phyloP scores from a whole-genome alignment of 257 asterid genomes.

The Nicotiana noctiflora region DNA sequence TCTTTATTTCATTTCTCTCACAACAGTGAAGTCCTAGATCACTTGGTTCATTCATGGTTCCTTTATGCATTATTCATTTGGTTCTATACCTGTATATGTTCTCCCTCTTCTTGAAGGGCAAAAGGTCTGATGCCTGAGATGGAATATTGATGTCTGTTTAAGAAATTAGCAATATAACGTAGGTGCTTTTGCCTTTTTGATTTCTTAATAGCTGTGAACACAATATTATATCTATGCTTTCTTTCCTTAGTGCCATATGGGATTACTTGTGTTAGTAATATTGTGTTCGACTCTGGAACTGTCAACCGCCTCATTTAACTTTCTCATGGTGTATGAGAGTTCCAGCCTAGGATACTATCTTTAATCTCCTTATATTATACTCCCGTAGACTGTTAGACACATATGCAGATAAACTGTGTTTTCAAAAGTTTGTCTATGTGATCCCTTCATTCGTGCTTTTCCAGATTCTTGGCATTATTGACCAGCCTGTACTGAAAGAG shows the following conservation, averaged over 20 bases:
- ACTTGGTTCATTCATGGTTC: neutral
- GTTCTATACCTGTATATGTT: neutral
- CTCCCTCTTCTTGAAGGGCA: neutral
- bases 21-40: neutral
- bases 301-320: neutral
- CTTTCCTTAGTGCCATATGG: neutral
- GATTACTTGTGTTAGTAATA: neutral
- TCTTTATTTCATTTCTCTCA: neutral
- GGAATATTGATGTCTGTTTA: neutral
- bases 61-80: neutral
- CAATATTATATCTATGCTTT: neutral
- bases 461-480: conserved; percentile 89
- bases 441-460: neutral
- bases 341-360: neutral
- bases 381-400: neutral
- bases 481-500: conserved; percentile 91
- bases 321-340: neutral
- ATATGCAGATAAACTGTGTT: neutral
- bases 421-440: neutral
- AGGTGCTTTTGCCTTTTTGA: neutral
- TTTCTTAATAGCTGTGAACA: neutral
- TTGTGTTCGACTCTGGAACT: neutral
- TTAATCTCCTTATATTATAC: neutral
- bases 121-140: neutral
- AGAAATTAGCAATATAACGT: neutral